Conservation (phyloP, 305 asterid species). For the Fraxinus nigra region DNA sequence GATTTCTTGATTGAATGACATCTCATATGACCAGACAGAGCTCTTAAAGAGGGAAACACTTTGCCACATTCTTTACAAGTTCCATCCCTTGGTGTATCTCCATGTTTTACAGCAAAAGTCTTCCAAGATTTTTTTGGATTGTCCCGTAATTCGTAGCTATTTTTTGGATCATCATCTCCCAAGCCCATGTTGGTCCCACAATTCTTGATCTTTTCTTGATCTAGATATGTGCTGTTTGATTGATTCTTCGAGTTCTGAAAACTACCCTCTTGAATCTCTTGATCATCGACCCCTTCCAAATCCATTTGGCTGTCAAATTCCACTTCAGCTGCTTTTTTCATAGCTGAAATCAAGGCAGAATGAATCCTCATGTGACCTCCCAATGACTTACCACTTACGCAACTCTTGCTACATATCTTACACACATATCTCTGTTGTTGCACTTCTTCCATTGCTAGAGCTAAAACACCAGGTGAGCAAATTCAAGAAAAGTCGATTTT, state of each 20-base stretch:
- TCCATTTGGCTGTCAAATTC: conserved; percentile 29
- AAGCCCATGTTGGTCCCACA: conserved; percentile 5
- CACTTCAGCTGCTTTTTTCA: conserved; percentile 37
- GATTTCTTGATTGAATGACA: conserved; percentile 53
- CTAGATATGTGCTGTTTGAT: conserved; percentile 25
- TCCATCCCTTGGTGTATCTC: conserved; percentile 11
- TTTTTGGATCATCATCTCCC: conserved; percentile 40
- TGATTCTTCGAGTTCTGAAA: conserved; percentile 17
- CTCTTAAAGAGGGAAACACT: conserved; percentile 58
- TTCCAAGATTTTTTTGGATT: conserved; percentile 84
- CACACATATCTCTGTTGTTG: conserved; percentile 51
- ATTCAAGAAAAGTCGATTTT: conserved; percentile 24
- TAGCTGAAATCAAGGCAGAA: conserved; percentile 54
- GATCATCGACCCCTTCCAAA: conserved; percentile 23
- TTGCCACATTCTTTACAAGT: conserved; percentile 65
- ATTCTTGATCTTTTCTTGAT: conserved; percentile 34
- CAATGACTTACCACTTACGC: conserved; percentile 73
- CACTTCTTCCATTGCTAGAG: conserved; percentile 39
- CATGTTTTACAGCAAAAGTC: conserved; percentile 38
- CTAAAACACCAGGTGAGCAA: conserved; percentile 27
- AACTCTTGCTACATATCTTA: conserved; percentile 66
- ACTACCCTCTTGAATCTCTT: conserved; percentile 17
- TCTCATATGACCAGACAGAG: conserved; percentile 81
- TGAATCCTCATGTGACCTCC: conserved; percentile 96
- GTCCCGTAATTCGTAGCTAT: conserved; percentile 54